These are phyloP conservation scores for Abeoforma whisleri DNA, from an alignment of 78 protist species.

Conservation along the genomic window DNA sequence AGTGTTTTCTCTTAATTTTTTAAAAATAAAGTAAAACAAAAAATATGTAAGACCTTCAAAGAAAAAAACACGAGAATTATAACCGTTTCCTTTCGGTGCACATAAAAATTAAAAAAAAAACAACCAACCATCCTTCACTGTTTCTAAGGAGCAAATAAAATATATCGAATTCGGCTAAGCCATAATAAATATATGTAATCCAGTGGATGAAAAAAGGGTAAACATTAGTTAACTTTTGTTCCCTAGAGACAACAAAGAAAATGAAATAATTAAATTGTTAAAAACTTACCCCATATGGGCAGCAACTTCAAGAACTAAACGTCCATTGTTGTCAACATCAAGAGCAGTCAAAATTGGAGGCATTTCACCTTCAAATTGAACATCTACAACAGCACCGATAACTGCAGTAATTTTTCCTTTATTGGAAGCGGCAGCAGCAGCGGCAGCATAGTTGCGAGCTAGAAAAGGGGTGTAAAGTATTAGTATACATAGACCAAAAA, in stretches of 20 bases:
- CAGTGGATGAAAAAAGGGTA: too few relatives aligned
- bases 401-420: constrained; percentile 51
- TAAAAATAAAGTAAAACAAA: too few relatives aligned
- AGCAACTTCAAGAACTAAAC: constrained; percentile 90
- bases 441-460: not conserved
- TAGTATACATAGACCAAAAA: not conserved
- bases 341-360: constrained; percentile 90
- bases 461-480: constrained; percentile 1
- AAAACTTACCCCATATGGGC: constrained; percentile 81
- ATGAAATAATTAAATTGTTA: not conserved
- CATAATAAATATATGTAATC: too few relatives aligned
- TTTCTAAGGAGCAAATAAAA: too few relatives aligned
- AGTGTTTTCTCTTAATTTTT: constrained; percentile 52
- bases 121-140: not conserved
- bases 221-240: too few relatives aligned
- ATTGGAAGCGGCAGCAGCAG: constrained; percentile 11
- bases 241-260: not conserved
- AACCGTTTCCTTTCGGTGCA: too few relatives aligned
- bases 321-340: constrained; percentile 47
- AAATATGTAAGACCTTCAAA: too few relatives aligned
- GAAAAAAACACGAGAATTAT: too few relatives aligned
- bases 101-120: too few relatives aligned
- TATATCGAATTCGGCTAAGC: too few relatives aligned
- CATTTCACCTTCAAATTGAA: constrained; percentile 82
- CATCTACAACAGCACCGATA: constrained; percentile 98